These are phyloP conservation scores for Cupressus sempervirens DNA, from an alignment of 75 land plant genomes.

Conservation along the genomic window DNA sequence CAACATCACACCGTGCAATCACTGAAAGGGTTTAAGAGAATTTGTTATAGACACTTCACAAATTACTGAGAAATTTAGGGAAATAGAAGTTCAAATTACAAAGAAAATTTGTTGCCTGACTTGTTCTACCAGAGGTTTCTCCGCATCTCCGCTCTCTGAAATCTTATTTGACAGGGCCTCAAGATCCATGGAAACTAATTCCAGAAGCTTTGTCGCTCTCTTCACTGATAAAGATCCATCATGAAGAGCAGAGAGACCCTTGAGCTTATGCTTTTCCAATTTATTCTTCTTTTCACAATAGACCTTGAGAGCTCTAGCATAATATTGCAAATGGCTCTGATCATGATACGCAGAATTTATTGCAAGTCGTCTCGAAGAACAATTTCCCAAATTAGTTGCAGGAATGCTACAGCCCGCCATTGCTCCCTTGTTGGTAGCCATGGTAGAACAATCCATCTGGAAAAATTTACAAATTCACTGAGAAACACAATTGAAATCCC, in stretches of 20 bases:
- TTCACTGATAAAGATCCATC: conserved; percentile 5
- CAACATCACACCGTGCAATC: not conserved
- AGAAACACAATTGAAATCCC: not conserved
- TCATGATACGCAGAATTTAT: not conserved
- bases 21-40: not conserved
- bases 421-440: not conserved
- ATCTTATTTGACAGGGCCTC: conserved; percentile 9
- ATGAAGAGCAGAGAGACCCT: not conserved
- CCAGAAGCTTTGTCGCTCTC: conserved; percentile 23
- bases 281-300: not conserved
- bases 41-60: no score
- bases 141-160: not conserved
- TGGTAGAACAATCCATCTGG: not conserved
- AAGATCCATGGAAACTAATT: conserved; percentile 34
- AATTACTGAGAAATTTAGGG: no score
- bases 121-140: not conserved
- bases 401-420: not conserved
- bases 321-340: not conserved
- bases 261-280: not conserved
- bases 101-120: not conserved
- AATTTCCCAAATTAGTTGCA: not conserved
- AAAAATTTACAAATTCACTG: not conserved
- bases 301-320: not conserved
- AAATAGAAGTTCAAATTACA: not conserved
- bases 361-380: not conserved